Percentiles rank a stretch among this genome's conserved stretches.
phyloP scores from a whole-genome alignment of 192 early-diverging fungal species.

The Geranomyces variabilis region DNA sequence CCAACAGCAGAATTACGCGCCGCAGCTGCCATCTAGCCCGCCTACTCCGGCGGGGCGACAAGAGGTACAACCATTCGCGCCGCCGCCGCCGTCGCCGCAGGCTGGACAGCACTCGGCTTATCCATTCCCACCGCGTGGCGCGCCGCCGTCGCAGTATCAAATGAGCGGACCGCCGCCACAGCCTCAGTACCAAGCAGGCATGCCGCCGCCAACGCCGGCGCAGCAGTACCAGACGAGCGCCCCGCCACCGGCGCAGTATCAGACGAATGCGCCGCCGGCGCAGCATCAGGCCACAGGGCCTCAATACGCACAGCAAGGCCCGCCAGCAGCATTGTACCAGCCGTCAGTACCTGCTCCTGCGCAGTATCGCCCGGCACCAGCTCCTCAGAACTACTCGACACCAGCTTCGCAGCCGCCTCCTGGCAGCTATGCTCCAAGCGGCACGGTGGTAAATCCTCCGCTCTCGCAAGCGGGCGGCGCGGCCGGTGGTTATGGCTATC shows the following conservation, averaged over 20 bases:
- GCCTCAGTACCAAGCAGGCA: neutral
- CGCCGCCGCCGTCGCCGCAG: slow-evolving; percentile 16
- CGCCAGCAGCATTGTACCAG: neutral
- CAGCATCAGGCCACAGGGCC: neutral
- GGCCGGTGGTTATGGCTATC: neutral
- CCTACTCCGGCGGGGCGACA: slow-evolving; percentile 13
- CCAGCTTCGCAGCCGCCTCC: too few relatives aligned
- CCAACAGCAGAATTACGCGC: neutral
- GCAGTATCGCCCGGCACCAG: neutral
- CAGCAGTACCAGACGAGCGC: neutral
- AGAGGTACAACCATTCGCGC: slow-evolving; percentile 25
- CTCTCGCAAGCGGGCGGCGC: neutral
- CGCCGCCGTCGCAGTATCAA: neutral
- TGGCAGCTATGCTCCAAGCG: too few relatives aligned
- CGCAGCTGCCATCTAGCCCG: slow-evolving; percentile 24
- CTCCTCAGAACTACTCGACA: too few relatives aligned
- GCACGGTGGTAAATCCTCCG: too few relatives aligned
- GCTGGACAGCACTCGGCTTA: neutral
- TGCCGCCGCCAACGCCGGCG: slow-evolving; percentile 5
- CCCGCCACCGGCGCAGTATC: neutral
- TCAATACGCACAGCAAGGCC: neutral
- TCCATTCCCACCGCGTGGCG: slow-evolving; percentile 2
- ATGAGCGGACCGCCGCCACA: neutral
- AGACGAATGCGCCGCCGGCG: neutral
- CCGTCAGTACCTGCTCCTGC: neutral